A percentile compares a stretch with the other conserved stretches of the same genome.
Conservation (phyloP, 768 basidiomycete genomes). For the Xerocomus potaroensis region DNA sequence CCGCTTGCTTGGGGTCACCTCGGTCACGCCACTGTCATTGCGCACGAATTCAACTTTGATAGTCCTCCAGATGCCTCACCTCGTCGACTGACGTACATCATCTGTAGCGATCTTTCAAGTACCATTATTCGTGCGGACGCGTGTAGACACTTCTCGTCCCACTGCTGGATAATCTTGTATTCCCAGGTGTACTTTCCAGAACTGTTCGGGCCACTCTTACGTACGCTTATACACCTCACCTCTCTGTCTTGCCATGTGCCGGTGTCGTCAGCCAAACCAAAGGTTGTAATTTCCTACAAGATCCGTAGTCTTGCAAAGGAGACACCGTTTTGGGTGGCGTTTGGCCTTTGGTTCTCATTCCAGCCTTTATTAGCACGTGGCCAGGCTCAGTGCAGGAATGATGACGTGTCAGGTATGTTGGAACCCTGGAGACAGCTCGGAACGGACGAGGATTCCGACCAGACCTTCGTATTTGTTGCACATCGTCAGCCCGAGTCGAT, state of each 20-base stretch:
- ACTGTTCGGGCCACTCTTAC: slow-evolving; percentile 70
- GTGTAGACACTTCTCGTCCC: not conserved
- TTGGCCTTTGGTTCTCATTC: slow-evolving; percentile 75
- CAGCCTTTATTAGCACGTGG: slow-evolving; percentile 44
- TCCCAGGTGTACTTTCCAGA: slow-evolving; percentile 81
- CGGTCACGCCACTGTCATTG: slow-evolving; percentile 39
- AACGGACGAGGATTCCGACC: slow-evolving; percentile 33
- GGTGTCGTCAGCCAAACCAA: slow-evolving; percentile 12
- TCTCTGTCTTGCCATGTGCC: slow-evolving; percentile 43
- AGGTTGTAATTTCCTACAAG: slow-evolving; percentile 71
- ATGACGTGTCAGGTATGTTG: not conserved
- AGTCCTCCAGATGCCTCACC: not conserved
- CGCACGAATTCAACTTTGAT: slow-evolving; percentile 32
- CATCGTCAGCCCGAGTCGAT: slow-evolving; percentile 53
- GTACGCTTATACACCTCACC: slow-evolving; percentile 69
- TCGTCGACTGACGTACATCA: slow-evolving; percentile 51
- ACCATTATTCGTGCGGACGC: not conserved
- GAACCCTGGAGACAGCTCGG: slow-evolving; percentile 42
- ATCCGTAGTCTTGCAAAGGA: slow-evolving; percentile 71
- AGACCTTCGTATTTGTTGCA: slow-evolving; percentile 60
- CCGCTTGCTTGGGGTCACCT: slow-evolving; percentile 70
- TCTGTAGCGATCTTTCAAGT: slow-evolving; percentile 83
- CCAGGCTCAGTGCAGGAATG: not conserved
- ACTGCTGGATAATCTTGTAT: not conserved
- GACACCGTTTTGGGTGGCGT: slow-evolving; percentile 71